phyloP scores from a whole-genome alignment of 768 basidiomycete genomes.

The Nevesoporus exiguus region DNA sequence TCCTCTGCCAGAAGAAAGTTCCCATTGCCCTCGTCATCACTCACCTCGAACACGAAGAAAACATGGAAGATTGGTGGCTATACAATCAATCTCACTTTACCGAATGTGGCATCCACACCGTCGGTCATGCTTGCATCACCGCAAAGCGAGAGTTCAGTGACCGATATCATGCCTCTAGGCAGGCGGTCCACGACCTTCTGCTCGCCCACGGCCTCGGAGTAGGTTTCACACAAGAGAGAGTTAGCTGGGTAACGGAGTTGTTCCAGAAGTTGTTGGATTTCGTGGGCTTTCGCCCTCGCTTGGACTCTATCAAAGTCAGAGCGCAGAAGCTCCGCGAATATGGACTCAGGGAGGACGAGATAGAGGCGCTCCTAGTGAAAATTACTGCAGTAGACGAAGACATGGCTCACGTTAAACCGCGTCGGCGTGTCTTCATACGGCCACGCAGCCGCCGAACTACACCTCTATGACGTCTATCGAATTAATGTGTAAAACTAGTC shows the following conservation, averaged over 20 bases:
- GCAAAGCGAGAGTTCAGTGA: slow-evolving; percentile 29
- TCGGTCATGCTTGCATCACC: slow-evolving; percentile 35
- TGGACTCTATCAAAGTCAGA: slow-evolving; percentile 21
- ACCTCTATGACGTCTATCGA: slow-evolving; percentile 4
- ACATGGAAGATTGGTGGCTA: slow-evolving; percentile 37
- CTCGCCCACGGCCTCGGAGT: slow-evolving; percentile 14
- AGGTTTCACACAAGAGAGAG: slow-evolving; percentile 22
- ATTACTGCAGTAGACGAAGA: slow-evolving; percentile 24
- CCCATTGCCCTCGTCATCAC: slow-evolving; percentile 33
- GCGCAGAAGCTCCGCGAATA: slow-evolving; percentile 27
- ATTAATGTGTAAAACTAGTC: slow-evolving; percentile 4
- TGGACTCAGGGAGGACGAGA: slow-evolving; percentile 23
- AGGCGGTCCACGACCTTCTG: slow-evolving; percentile 22
- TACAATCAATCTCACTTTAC: slow-evolving; percentile 24
- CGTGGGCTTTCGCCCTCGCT: slow-evolving; percentile 19
- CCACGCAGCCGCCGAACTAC: slow-evolving; percentile 12
- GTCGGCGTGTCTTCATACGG: slow-evolving; percentile 2
- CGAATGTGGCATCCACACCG: slow-evolving; percentile 18
- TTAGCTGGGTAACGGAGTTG: slow-evolving; percentile 24
- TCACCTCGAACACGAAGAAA: slow-evolving; percentile 34
- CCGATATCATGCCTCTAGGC: slow-evolving; percentile 23
- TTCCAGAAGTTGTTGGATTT: slow-evolving; percentile 24
- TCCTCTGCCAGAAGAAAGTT: slow-evolving; percentile 32
- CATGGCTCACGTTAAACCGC: slow-evolving; percentile 8
- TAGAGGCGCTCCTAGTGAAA: slow-evolving; percentile 16